These are phyloP conservation scores for Termitomyces sp. DNA, from an alignment of 1,284 basidiomycete genomes.

Conservation along the genomic window DNA sequence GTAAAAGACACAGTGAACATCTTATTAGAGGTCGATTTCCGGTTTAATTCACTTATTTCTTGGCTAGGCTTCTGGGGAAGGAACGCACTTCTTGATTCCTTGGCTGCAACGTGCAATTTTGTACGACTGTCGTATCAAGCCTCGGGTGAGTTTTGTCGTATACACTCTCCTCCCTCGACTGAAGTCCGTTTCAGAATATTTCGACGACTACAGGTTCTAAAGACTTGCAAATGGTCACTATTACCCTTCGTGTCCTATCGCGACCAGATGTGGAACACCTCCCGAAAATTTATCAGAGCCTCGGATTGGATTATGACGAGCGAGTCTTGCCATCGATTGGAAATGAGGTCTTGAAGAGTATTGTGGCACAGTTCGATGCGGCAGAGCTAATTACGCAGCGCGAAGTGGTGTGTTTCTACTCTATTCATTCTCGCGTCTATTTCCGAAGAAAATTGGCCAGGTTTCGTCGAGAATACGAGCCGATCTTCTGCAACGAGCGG, in stretches of 20 bases:
- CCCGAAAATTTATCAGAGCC: constrained; percentile 89
- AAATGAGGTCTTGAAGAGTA: constrained; percentile 97
- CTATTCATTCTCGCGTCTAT: background rate
- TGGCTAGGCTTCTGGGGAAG: constrained; percentile 77
- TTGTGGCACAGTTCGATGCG: constrained; percentile 98
- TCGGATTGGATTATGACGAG: constrained; percentile 97
- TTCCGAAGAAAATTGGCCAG: constrained; percentile 29
- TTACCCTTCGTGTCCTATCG: constrained; percentile 94
- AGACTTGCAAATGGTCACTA: constrained; percentile 96
- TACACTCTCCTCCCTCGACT: background rate
- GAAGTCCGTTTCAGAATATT: constrained; percentile 65
- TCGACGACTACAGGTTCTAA: constrained; percentile 96
- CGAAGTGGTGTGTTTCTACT: constrained; percentile 58
- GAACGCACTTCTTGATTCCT: constrained; percentile 96
- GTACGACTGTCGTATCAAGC: constrained; percentile 98
- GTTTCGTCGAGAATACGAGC: constrained; percentile 93
- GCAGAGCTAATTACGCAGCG: constrained; percentile 93
- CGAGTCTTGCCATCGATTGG: constrained; percentile 91
- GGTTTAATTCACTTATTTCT: background rate
- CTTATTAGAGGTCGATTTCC: background rate
- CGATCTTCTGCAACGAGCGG: constrained; percentile 89
- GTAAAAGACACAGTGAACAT: constrained; percentile 69
- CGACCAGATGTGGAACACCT: constrained; percentile 88
- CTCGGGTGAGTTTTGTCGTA: constrained; percentile 55
- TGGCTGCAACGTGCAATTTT: constrained; percentile 95